Evolutionary conservation across 2,329 filamentous ascomycete genomes (phyloP), one percentile per base, ranked within the genome.

Genomic region (Thelonectria rubi): DNA sequence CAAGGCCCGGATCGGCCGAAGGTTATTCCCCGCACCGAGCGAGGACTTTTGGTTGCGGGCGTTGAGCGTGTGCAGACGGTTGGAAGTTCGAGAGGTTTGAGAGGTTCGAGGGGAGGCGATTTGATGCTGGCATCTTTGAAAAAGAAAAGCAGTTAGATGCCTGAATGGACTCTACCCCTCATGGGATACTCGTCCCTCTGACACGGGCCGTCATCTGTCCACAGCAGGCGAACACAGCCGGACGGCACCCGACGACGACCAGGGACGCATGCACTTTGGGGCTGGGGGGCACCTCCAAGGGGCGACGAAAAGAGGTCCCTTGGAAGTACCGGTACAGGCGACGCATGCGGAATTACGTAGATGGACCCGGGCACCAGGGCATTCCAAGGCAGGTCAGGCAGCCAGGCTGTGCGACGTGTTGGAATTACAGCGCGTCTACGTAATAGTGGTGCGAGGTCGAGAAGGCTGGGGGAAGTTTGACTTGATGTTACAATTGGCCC

Each of bases 1-100:
- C 43, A 60, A 52, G 55, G 47, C 40, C 48, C 59, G 52, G 57
- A 20, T 58, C 62, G 58, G 62, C 60, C 56, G 62, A 53, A 62
- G 49, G 42, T 32, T 50, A 12, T 59, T 60, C 59, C 60, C 62
- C 58, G 63, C 60, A 52, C 39, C 53, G 57, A 49, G 49, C 37
- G 49, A 50, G 21, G 21, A 15, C 10, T 45, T 46, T 12, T 49
- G 5, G n/a, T 45, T 46, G 39, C 15, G 39, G 5, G 39, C 8
- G 14, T 40, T 40, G 15, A 17, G 15, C 14, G n/a, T 40, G 15
- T 39, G 37, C 37, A 12, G 15, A 39, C 5, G 11, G 10, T 39
- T 39, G 11, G 15, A n/a, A n/a, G n/a, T n/a, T n/a, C n/a, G n/a
- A n/a, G n/a, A n/a, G n/a, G n/a, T n/a, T n/a, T n/a, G n/a, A n/a